A percentile compares a stretch with the other conserved stretches of the same genome.
These are phyloP conservation scores for Schwanniomyces pseudopolymorphus DNA, from an alignment of 805 yeast genomes.

Conservation along the genomic window DNA sequence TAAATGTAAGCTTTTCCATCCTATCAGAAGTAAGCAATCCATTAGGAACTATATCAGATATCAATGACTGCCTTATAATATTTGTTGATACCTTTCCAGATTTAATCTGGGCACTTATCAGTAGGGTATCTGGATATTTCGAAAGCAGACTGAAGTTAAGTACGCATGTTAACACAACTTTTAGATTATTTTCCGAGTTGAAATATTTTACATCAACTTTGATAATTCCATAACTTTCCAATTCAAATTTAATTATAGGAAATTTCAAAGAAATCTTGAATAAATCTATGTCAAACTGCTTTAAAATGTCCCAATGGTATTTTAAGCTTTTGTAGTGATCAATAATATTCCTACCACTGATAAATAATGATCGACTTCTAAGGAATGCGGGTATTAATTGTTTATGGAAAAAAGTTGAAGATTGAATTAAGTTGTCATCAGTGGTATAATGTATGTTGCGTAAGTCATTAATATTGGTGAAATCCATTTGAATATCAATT, in stretches of 20 bases:
- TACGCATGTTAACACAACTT: conserved; percentile 8
- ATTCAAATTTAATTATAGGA: conserved; percentile 19
- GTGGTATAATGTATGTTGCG: conserved; percentile 2
- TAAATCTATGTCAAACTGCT: conserved; percentile 27
- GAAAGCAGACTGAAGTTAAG: conserved; percentile 4
- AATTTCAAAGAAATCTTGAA: conserved; percentile 26
- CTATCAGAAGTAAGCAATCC: not conserved
- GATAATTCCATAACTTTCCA: conserved; percentile 5
- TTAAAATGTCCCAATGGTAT: conserved; percentile 17
- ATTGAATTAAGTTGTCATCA: not conserved
- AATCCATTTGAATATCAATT: conserved; percentile 10
- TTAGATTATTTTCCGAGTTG: conserved; percentile 12
- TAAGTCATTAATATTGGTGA: conserved; percentile 3
- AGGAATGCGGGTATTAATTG: not conserved
- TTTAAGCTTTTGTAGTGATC: conserved; percentile 18
- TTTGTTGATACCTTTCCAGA: not conserved
- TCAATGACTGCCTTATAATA: not conserved
- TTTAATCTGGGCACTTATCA: not conserved
- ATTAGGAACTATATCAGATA: conserved; percentile 2
- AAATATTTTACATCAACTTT: conserved; percentile 15
- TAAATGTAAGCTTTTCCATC: not conserved
- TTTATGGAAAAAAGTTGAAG: not conserved
- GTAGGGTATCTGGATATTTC: conserved; percentile 5
- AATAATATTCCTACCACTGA: conserved; percentile 3
- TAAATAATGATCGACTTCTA: not conserved